Evolutionary conservation across 768 basidiomycete species (phyloP).

Genomic region (Dentipellis fragilis): DNA sequence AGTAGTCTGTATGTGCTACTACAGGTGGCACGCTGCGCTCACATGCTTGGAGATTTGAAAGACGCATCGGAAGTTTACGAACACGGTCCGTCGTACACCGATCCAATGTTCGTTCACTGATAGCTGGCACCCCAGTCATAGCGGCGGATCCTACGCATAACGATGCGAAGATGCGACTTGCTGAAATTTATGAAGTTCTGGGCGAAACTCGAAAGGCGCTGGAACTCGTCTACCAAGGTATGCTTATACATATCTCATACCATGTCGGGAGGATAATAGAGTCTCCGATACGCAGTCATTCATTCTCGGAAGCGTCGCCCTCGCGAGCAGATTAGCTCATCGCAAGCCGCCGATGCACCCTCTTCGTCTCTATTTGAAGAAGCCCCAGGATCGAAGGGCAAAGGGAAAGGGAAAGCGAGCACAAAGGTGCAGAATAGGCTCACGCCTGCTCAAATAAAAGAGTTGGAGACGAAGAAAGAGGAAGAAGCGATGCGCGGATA

Average conservation of each 20-base stretch:
- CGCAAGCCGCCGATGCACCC: constrained; percentile 16
- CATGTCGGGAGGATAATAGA: too few species aligned
- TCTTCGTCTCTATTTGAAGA: constrained; percentile 57
- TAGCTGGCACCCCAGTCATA: constrained; percentile 42
- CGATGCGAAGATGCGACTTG: constrained; percentile 84
- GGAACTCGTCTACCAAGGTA: constrained; percentile 78
- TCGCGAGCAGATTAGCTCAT: constrained; percentile 8
- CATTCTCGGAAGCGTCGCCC: constrained; percentile 22
- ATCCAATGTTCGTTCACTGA: neutral
- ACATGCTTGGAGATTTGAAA: constrained; percentile 61
- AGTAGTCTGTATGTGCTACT: constrained; percentile 61
- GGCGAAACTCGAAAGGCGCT: constrained; percentile 76
- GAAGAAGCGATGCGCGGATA: constrained; percentile 55
- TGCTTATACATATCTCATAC: neutral
- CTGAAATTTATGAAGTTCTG: constrained; percentile 80
- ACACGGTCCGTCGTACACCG: constrained; percentile 41
- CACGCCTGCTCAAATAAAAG: constrained; percentile 40
- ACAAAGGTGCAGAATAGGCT: constrained; percentile 32
- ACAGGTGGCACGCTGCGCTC: constrained; percentile 75
- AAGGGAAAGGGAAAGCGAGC: constrained; percentile 23
- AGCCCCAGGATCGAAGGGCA: constrained; percentile 30
- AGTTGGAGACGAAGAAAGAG: constrained; percentile 25
- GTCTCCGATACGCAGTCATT: constrained; percentile 20
- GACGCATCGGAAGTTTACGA: constrained; percentile 80
- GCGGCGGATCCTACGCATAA: constrained; percentile 63